Conservation (phyloP, 352 stramenopile genomes). For the Phytophthora pini region DNA sequence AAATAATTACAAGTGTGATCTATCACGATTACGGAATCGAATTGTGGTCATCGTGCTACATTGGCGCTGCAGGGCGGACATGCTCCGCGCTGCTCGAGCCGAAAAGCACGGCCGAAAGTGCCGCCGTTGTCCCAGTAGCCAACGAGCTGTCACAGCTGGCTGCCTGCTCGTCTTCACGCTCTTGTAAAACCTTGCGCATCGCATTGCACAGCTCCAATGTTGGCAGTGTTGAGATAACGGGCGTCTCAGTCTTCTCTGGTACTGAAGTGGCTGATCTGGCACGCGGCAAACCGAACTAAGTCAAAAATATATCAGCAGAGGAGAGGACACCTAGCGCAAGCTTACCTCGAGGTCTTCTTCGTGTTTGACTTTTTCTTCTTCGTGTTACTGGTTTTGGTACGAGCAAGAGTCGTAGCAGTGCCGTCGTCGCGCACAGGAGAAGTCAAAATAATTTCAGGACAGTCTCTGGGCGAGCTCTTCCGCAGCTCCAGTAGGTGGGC, state of each 20-base stretch:
- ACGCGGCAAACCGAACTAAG: constrained; percentile 15
- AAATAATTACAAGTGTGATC: constrained; percentile 14
- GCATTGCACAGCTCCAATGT: constrained; percentile 30
- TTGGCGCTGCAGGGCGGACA: neutral
- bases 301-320: neutral
- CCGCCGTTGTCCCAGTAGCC: constrained; percentile 2
- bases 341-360: constrained; percentile 35
- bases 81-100: neutral
- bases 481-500: constrained; percentile 29
- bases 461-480: constrained; percentile 25
- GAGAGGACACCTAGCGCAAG: neutral
- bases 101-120: constrained; percentile 2
- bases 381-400: constrained; percentile 13
- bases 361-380: constrained; percentile 26
- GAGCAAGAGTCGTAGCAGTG: neutral
- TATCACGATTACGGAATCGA: constrained; percentile 15
- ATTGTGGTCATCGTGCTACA: constrained; percentile 4
- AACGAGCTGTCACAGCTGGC: neutral
- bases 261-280: constrained; percentile 22
- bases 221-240: constrained; percentile 18
- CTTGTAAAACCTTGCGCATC: constrained; percentile 17
- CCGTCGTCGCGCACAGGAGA: constrained; percentile 37
- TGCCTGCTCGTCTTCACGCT: constrained; percentile 4
- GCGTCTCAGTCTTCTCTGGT: constrained; percentile 4
- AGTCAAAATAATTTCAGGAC: constrained; percentile 24